Evolutionary conservation across 495 filamentous ascomycete genomes (phyloP).

Genomic region (Tuber magnatum): DNA sequence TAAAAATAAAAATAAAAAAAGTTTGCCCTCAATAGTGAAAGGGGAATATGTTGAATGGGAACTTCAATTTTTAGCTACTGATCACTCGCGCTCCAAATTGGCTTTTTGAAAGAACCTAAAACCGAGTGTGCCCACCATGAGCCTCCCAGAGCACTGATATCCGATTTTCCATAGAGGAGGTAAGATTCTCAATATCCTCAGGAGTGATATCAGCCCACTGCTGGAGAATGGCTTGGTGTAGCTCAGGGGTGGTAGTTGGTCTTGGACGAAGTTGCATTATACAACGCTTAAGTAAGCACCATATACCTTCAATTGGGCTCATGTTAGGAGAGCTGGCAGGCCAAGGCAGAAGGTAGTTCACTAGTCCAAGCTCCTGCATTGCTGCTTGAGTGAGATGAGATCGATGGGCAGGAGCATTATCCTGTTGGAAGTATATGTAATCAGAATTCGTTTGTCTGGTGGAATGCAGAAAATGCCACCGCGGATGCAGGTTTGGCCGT

Average conservation of each 20-base stretch:
- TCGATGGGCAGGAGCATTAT: background rate
- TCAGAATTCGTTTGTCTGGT: background rate
- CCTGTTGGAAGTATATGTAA: constrained; percentile 8
- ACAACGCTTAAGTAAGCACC: constrained; percentile 6
- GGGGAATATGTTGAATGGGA: no score
- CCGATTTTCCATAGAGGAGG: no score
- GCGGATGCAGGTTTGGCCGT: background rate
- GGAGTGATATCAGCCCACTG: constrained; percentile 10
- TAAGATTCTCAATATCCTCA: constrained; percentile 3
- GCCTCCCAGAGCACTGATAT: no score
- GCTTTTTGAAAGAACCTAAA: no score
- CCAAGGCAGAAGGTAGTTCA: constrained; percentile 5
- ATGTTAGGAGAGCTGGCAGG: constrained; percentile 12
- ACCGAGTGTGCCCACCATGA: no score
- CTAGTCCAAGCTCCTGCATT: constrained; percentile 3
- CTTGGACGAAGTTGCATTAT: background rate
- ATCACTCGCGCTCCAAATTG: no score
- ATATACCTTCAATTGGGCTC: constrained; percentile 18
- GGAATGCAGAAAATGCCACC: background rate
- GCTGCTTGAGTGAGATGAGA: background rate
- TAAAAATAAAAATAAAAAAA: no score
- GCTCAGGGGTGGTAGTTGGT: background rate
- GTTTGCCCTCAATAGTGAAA: no score
- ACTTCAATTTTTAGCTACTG: no score
- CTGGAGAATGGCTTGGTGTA: background rate